Evolutionary conservation across 1,284 basidiomycete genomes (phyloP).

Genomic region (Ganoderma sp.): DNA sequence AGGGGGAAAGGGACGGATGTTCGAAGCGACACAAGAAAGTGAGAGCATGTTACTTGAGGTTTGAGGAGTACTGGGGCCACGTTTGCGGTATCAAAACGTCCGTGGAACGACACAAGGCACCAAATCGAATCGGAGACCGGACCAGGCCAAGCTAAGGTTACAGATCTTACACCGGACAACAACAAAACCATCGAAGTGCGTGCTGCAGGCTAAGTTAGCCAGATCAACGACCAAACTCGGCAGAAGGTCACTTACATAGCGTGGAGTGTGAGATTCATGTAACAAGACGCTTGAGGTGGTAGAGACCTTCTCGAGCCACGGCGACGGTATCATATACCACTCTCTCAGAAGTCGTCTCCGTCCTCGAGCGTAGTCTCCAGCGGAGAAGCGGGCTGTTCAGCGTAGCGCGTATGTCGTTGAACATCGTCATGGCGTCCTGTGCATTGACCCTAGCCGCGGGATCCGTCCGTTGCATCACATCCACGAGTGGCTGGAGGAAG

Average conservation of each 20-base stretch:
- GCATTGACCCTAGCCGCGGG: conserved; percentile 6
- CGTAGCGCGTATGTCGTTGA: not conserved
- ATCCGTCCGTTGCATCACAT: conserved; percentile 8
- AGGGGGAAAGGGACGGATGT: no score
- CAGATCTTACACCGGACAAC: no score
- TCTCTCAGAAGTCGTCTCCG: conserved; percentile 23
- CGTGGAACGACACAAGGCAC: no score
- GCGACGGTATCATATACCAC: conserved; percentile 30
- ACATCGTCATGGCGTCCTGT: not conserved
- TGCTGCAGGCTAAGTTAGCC: no score
- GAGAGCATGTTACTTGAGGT: no score
- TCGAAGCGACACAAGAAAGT: no score
- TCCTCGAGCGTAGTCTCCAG: conserved; percentile 10
- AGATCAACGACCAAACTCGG: not conserved
- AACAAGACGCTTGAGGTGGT: conserved; percentile 21
- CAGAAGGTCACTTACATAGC: not conserved
- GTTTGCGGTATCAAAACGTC: no score
- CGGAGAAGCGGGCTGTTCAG: not conserved
- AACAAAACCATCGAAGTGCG: no score
- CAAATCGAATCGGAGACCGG: no score
- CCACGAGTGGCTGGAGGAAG: conserved; percentile 15
- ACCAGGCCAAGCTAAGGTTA: no score
- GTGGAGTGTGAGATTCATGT: not conserved
- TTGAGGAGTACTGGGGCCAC: no score
- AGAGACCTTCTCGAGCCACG: conserved; percentile 28